A percentile compares a stretch with the other conserved stretches of the same genome.
Conservation (phyloP, 371 early-diverging fungal species). For the Apophysomyces elegans region DNA sequence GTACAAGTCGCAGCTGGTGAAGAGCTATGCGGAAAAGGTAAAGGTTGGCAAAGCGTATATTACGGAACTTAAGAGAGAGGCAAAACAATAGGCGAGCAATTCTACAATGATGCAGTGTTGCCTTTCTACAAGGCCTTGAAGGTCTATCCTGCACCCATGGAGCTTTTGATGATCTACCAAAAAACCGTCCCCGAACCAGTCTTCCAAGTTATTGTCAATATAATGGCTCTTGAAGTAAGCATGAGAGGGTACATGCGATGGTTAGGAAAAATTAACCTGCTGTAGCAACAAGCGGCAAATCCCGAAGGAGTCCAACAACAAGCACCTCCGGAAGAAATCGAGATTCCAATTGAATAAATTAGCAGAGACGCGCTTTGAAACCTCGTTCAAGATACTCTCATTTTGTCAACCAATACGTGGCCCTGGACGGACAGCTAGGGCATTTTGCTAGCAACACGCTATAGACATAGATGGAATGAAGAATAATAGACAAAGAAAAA, state of each 20-base stretch:
- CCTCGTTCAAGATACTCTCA: neutral
- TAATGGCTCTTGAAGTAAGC: constrained; percentile 85
- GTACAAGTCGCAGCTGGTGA: constrained; percentile 84
- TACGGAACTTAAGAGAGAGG: neutral
- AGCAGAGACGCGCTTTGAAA: neutral
- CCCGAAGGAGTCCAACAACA: neutral
- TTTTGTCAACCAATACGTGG: neutral
- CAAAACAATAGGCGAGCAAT: constrained; percentile 58
- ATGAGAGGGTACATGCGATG: neutral
- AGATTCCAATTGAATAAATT: constrained; percentile 4
- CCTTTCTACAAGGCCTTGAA: constrained; percentile 87
- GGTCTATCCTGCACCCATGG: constrained; percentile 91
- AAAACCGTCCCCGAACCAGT: constrained; percentile 84
- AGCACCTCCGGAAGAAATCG: neutral
- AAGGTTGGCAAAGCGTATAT: neutral
- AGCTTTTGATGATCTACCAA: constrained; percentile 88
- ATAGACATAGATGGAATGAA: too few relatives aligned
- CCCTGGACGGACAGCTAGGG: too few relatives aligned
- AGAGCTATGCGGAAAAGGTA: constrained; percentile 65
- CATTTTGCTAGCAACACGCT: too few relatives aligned
- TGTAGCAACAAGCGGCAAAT: constrained; percentile 2
- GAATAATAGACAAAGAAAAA: too few relatives aligned
- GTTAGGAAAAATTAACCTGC: neutral
- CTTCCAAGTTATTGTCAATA: constrained; percentile 80
- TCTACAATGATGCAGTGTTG: constrained; percentile 74